phyloP scores from a whole-genome alignment of 176 grass and related monocot genomes.

The Canna indica region DNA sequence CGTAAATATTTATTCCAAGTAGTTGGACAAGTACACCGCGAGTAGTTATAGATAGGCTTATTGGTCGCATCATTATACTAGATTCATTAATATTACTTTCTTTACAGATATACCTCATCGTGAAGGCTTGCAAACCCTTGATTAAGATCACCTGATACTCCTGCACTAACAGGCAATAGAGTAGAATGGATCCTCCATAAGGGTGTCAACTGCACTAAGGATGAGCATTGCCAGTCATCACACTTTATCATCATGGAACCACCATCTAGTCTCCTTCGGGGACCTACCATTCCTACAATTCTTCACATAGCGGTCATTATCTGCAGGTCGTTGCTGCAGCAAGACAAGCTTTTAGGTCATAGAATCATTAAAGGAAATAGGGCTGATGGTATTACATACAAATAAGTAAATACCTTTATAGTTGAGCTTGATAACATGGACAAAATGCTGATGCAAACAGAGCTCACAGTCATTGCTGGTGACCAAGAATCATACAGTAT shows the following conservation, averaged over 20 bases:
- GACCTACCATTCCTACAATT: slow-evolving; percentile 5
- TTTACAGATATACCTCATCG: background rate
- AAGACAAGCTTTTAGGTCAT: background rate
- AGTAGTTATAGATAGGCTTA: no score
- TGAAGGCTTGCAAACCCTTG: background rate
- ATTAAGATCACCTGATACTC: background rate
- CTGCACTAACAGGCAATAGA: background rate
- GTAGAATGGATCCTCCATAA: background rate
- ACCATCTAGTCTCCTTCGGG: slow-evolving; percentile 7
- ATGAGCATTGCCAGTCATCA: background rate
- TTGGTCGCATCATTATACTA: background rate
- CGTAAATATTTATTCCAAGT: background rate
- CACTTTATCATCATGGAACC: slow-evolving; percentile 12
- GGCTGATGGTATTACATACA: background rate
- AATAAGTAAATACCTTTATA: background rate
- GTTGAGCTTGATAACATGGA: slow-evolving; percentile 11
- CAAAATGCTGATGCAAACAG: slow-evolving; percentile 10
- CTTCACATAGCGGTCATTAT: slow-evolving; percentile 10
- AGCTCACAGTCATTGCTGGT: slow-evolving; percentile 8
- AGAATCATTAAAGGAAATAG: background rate
- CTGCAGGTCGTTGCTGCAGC: slow-evolving; percentile 2
- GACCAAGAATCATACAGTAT: slow-evolving; percentile 11
- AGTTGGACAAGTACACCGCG: background rate
- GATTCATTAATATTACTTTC: background rate
- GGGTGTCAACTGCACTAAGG: background rate